Conservation (phyloP, 768 basidiomycete genomes). For the Russula sp. region DNA sequence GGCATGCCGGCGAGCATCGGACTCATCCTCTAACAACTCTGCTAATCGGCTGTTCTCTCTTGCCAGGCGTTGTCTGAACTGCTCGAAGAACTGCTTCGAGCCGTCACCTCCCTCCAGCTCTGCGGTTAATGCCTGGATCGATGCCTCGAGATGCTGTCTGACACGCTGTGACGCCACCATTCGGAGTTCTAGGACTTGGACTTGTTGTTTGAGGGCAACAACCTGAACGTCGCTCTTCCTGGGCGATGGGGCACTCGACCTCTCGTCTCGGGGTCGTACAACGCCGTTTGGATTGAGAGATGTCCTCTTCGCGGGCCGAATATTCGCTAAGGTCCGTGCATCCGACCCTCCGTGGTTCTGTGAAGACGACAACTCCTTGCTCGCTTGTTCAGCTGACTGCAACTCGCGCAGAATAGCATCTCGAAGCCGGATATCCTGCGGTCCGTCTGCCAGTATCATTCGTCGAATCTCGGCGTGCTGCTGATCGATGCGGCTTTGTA, state of each 20-base stretch:
- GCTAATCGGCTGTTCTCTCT: constrained; percentile 51
- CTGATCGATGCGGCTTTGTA: constrained; percentile 56
- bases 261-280: constrained; percentile 34
- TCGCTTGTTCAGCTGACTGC: constrained; percentile 53
- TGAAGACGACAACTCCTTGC: constrained; percentile 41
- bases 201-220: constrained; percentile 51
- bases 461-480: constrained; percentile 69
- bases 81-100: constrained; percentile 56
- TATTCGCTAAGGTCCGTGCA: constrained; percentile 38
- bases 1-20: constrained; percentile 53
- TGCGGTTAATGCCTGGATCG: constrained; percentile 51
- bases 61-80: constrained; percentile 48
- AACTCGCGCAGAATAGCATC: constrained; percentile 57
- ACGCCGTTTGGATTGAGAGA: constrained; percentile 30
- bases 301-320: constrained; percentile 44
- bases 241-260: constrained; percentile 34
- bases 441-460: constrained; percentile 51
- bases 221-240: constrained; percentile 44
- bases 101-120: constrained; percentile 62
- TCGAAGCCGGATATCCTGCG: constrained; percentile 58
- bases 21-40: constrained; percentile 56
- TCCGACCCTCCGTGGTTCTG: constrained; percentile 31
- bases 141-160: constrained; percentile 55
- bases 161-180: constrained; percentile 65
- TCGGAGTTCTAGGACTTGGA: constrained; percentile 60